phyloP scores from a whole-genome alignment of 2,329 filamentous ascomycete genomes.

The Mycosphaerelloides madeirae region DNA sequence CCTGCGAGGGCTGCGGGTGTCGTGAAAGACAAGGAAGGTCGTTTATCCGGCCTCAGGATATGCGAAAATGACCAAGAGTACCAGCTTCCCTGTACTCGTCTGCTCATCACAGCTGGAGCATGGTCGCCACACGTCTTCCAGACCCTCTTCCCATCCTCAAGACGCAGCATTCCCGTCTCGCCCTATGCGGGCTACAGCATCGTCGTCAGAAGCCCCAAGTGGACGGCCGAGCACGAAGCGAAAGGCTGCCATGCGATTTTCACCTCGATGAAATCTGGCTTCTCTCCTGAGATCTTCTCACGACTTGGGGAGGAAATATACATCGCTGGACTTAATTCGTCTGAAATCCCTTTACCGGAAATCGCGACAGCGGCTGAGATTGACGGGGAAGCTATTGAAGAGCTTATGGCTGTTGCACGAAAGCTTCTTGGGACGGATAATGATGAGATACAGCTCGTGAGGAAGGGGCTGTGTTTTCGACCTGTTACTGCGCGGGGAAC shows the following conservation, averaged over 20 bases:
- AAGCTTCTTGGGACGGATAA: conserved; percentile 46
- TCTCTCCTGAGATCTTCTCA: conserved; percentile 68
- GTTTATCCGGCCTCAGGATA: conserved; percentile 52
- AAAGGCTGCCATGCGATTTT: conserved; percentile 64
- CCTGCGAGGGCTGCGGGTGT: conserved; percentile 56
- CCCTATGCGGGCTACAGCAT: conserved; percentile 69
- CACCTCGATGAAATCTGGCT: conserved; percentile 53
- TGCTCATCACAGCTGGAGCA: conserved; percentile 64
- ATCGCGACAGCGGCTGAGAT: conserved; percentile 49
- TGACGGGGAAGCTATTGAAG: conserved; percentile 45
- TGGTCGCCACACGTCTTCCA: conserved; percentile 67
- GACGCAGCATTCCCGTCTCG: conserved; percentile 52
- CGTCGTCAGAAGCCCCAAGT: conserved; percentile 58
- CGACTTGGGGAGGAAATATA: conserved; percentile 65
- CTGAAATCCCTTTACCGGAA: conserved; percentile 55
- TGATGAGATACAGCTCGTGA: conserved; percentile 52
- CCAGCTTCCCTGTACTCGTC: conserved; percentile 55
- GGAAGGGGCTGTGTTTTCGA: conserved; percentile 67
- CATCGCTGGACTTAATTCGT: conserved; percentile 65
- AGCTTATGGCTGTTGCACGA: conserved; percentile 48
- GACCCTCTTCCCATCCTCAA: conserved; percentile 57
- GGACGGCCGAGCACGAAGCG: conserved; percentile 43
- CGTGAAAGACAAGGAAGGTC: conserved; percentile 46
- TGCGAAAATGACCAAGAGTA: conserved; percentile 37
- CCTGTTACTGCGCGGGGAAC: conserved; percentile 61